phyloP scores from a whole-genome alignment of 805 yeast genomes.

The Saccharomycopsis sp. region DNA sequence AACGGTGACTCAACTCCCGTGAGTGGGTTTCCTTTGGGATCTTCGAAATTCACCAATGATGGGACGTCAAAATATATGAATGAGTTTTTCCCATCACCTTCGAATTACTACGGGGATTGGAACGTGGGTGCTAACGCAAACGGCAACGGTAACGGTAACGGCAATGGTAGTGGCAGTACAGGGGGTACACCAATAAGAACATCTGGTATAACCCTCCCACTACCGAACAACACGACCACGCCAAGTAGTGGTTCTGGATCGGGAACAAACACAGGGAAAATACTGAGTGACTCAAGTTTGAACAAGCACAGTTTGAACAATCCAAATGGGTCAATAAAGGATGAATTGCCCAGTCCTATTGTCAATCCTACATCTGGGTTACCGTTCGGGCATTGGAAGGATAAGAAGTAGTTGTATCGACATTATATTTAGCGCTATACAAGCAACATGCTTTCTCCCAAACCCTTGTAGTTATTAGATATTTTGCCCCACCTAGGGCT shows the following conservation, averaged over 20 bases:
- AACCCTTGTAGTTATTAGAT: too few species aligned
- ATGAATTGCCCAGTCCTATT: slow-evolving; percentile 20
- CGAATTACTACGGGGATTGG: slow-evolving; percentile 45
- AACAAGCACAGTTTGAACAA: slow-evolving; percentile 19
- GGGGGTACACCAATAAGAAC: slow-evolving; percentile 19
- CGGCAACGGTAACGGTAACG: not conserved
- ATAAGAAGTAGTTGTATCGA: not conserved
- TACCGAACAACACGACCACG: too few species aligned
- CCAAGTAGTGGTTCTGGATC: slow-evolving; percentile 5
- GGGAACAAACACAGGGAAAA: not conserved
- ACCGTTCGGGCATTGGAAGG: slow-evolving; percentile 1
- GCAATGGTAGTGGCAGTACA: not conserved
- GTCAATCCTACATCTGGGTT: slow-evolving; percentile 7
- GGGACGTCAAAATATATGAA: slow-evolving; percentile 27
- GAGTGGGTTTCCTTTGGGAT: slow-evolving; percentile 47
- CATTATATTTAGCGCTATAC: slow-evolving; percentile 2
- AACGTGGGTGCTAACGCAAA: slow-evolving; percentile 3
- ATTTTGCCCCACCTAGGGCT: too few species aligned
- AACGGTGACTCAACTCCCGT: slow-evolving; percentile 62
- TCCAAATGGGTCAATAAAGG: slow-evolving; percentile 19
- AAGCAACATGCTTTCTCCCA: too few species aligned
- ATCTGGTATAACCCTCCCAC: slow-evolving; percentile 16
- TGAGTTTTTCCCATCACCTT: slow-evolving; percentile 65
- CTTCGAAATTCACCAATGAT: slow-evolving; percentile 26
- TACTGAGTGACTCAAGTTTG: slow-evolving; percentile 7